Percentiles rank a stretch among this genome's conserved stretches.
phyloP scores from a whole-genome alignment of 805 yeast species.

The Saturnispora serradocipensis region DNA sequence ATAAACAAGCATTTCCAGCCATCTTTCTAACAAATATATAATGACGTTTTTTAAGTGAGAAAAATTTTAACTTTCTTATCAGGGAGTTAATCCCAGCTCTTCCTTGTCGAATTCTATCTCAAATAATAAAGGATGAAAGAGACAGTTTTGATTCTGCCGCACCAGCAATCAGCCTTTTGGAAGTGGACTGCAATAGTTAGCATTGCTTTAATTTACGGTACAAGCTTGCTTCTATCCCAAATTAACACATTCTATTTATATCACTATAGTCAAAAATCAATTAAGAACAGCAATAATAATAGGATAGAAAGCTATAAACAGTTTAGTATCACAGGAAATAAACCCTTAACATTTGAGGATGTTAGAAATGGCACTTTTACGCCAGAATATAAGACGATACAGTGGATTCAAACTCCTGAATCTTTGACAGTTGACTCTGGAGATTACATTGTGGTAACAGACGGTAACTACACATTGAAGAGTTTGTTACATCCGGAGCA shows the following conservation, averaged over 20 bases:
- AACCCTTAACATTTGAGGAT: slow-evolving; percentile 32
- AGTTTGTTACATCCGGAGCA: slow-evolving; percentile 39
- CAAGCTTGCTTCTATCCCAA: slow-evolving; percentile 15
- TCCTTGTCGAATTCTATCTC: neutral
- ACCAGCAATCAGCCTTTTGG: neutral
- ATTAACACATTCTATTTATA: slow-evolving; percentile 3
- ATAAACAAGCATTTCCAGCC: neutral
- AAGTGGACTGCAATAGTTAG: slow-evolving; percentile 2
- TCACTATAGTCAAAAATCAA: neutral
- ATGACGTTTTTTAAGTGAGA: neutral
- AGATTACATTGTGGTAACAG: slow-evolving; percentile 45
- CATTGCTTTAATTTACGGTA: slow-evolving; percentile 17
- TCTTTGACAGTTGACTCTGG: slow-evolving; percentile 52
- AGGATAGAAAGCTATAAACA: neutral
- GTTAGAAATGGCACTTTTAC: slow-evolving; percentile 48
- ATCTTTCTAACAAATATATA: neutral
- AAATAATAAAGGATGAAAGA: neutral
- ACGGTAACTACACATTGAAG: slow-evolving; percentile 45
- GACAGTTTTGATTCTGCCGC: neutral
- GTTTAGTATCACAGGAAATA: slow-evolving; percentile 8
- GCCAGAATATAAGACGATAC: slow-evolving; percentile 46
- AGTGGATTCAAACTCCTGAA: slow-evolving; percentile 56
- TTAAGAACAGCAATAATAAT: neutral
- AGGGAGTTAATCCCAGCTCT: neutral
- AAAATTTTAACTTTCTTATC: slow-evolving; percentile 1